phyloP scores from a whole-genome alignment of 148 eudicot species.

The Vaccinium myrtillus region DNA sequence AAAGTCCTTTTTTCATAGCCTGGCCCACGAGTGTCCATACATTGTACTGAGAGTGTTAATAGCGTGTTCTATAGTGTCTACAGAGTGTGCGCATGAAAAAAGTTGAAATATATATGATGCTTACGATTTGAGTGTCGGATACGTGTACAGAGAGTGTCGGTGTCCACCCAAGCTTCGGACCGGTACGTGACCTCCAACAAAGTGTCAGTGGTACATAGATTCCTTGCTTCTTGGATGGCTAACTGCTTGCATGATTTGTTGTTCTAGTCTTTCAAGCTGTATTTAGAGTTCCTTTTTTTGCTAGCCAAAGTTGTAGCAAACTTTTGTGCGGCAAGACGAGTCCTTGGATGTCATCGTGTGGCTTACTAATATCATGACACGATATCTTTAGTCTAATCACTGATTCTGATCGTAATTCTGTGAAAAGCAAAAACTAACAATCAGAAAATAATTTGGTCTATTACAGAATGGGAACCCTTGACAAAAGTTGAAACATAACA shows the following conservation, averaged over 20 bases:
- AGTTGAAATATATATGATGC: background rate
- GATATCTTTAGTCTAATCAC: background rate
- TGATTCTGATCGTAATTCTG: background rate
- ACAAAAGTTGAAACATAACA: background rate
- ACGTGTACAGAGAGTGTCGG: background rate
- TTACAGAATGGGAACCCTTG: background rate
- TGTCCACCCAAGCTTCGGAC: background rate
- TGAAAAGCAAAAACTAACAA: background rate
- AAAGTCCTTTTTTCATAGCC: background rate
- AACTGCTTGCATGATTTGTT: background rate
- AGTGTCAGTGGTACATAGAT: background rate
- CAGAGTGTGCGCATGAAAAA: background rate
- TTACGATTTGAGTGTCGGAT: background rate
- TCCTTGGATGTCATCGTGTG: background rate
- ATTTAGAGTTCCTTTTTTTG: background rate
- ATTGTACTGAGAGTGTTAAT: background rate
- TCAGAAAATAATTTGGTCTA: background rate
- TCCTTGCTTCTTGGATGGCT: constrained; percentile 3
- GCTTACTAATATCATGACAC: background rate
- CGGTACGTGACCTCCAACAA: background rate
- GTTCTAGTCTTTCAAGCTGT: background rate
- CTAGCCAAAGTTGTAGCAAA: background rate
- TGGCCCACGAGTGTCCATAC: background rate
- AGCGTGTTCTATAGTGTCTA: background rate
- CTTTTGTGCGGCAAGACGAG: background rate